Evolutionary conservation across 2,329 filamentous ascomycete species (phyloP), one percentile per base, ranked within the genome.

Genomic region (Aspergillus intermedius): DNA sequence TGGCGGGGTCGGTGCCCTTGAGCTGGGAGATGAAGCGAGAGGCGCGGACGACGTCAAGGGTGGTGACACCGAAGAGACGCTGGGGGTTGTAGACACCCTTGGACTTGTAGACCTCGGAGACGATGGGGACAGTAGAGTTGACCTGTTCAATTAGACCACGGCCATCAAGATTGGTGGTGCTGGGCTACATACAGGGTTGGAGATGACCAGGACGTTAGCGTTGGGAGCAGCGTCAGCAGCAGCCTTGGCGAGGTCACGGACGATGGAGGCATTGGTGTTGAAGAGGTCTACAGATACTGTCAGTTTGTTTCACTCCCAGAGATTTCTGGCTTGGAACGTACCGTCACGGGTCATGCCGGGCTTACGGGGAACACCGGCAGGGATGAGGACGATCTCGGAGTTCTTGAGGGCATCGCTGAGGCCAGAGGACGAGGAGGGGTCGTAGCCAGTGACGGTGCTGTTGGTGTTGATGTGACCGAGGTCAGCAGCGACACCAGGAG

Each of bases 211-310:
- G 73, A 97, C 81, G 78, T 95, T 95, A 75, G 93, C 93, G 58
- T 96, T 81, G 66, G 93, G 93, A 69, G 86, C 82, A 62, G 88
- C 82, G 67, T 95, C 84, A 67, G 93, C 93, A 68, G 83, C 84
- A 65, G 90, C 91, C 83, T 95, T 95, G 77, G 91, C 91, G 60
- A 98, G 84, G 76, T 97, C 93, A 69, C 91, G 91, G 72, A 98
- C 93, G 74, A 98, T 98, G 72, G 89, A 95, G 74, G 93, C 93
- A 76, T 98, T 98, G 82, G 91, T 98, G 85, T 97, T 97, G 90
- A 98, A 98, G 58, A 98, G 86, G 73, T 98, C 91, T 83, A 47
- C 17, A 19, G 17, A 19, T 17, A 4, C 21, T 35, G 15, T 30
- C 23, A 19, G 34, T 17, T 35, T 17, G 34, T n/a, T 35, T 21